Evolutionary conservation across 352 stramenopile species (phyloP), one percentile per base, ranked within the genome.

Genomic region (Globisporangium spiculum): DNA sequence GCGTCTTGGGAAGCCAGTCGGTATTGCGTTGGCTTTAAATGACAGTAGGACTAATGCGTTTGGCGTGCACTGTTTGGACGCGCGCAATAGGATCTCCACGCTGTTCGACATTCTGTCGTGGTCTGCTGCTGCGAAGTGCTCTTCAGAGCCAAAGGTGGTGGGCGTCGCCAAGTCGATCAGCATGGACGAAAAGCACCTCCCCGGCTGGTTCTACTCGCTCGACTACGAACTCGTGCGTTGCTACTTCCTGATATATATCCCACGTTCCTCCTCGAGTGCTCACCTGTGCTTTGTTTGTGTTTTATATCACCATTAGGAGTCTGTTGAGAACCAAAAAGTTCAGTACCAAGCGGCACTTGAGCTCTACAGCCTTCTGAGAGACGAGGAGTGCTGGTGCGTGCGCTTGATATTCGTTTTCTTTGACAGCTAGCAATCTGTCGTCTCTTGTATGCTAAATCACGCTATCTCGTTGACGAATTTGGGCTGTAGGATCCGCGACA

Each of bases 201-300:
- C 85, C 9, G 83, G 81, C 3, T 93, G 85, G 85, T 93, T 93
- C 71, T 90, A 84, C 64, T 75, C 74, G 0, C 59, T 80, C 22
- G 74, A 90, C 66, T 87, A 84, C 41, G 78, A 87, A 14, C 44
- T 72, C 64, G 85, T 91, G 56, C 20, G 73, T 54, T 66, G 30
- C 10, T 60, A 30, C 53, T 18, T 46, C n/a, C 4, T 62, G 56
- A 36, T 50, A 9, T 59, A 2, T 59, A 54, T 16, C 55, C 26
- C 2, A 36, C 1, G n/a, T 48, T 4, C 18, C 50, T 62, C 14
- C 1, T 46, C 8, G 18, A 34, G 8, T 18, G 7, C 58, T 48
- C 4, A 10, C 38, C 50, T 32, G 30, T 7, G 30, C 30, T 16
- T 44, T 64, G 9, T 54, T 52, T 18, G 16, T 36, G 30, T 4